Percentiles rank a stretch among this genome's conserved stretches.
Evolutionary conservation across 345 rosid genomes (phyloP).

Genomic region (Salix exigua): DNA sequence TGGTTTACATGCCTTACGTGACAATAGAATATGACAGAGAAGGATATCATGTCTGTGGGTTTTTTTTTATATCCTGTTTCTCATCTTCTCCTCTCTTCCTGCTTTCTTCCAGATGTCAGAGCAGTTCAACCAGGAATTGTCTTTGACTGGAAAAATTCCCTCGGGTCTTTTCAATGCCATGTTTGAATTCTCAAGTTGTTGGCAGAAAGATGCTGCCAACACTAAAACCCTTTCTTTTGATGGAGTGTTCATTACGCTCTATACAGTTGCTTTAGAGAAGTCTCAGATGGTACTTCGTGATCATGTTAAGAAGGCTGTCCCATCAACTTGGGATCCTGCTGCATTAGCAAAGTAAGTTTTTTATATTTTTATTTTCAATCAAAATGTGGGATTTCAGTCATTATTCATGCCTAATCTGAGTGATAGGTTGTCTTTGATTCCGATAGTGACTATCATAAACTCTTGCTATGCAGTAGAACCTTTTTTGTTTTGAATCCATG

Average conservation of each 20-base stretch:
- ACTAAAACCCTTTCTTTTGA: slow-evolving; percentile 92
- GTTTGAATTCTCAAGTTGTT: slow-evolving; percentile 85
- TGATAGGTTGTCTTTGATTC: background rate
- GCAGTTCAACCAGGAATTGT: slow-evolving; percentile 88
- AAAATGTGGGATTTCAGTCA: background rate
- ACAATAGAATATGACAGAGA: background rate
- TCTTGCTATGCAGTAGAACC: background rate
- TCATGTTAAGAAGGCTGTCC: slow-evolving; percentile 77
- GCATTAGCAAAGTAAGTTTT: slow-evolving; percentile 65
- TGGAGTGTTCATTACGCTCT: slow-evolving; percentile 79
- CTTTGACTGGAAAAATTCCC: slow-evolving; percentile 86
- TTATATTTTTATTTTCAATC: background rate
- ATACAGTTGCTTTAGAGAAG: slow-evolving; percentile 79
- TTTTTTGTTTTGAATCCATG: background rate
- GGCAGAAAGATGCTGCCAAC: slow-evolving; percentile 92
- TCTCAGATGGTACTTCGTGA: slow-evolving; percentile 71
- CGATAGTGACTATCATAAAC: background rate
- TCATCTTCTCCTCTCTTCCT: background rate
- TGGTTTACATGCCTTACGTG: background rate
- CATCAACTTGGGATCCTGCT: slow-evolving; percentile 88
- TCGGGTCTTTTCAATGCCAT: slow-evolving; percentile 84
- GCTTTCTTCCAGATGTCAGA: slow-evolving; percentile 71
- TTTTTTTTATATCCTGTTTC: background rate
- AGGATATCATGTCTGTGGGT: background rate
- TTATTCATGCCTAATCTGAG: background rate